A percentile compares a stretch with the other conserved stretches of the same genome.
Evolutionary conservation across 768 basidiomycete genomes (phyloP).

Genomic region (Pisolithus albus): DNA sequence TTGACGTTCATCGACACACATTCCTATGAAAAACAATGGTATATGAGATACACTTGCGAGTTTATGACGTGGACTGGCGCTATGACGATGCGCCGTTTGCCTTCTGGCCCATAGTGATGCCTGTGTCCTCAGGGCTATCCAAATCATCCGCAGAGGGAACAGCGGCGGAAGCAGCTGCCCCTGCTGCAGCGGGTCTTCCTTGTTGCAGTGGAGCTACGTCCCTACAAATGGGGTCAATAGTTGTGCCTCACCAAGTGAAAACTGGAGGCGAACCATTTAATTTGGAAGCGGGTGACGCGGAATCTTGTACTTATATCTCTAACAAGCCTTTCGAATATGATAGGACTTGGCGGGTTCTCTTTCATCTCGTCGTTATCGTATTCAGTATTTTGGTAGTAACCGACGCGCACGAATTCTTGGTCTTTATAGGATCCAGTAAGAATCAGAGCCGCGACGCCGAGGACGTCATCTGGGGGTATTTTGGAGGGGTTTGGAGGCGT

Average conservation of each 20-base stretch:
- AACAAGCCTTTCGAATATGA: conserved; percentile 72
- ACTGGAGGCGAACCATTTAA: conserved; percentile 59
- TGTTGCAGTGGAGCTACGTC: conserved; percentile 52
- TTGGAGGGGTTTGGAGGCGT: conserved; percentile 74
- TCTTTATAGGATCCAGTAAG: conserved; percentile 94
- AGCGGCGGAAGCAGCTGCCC: conserved; percentile 64
- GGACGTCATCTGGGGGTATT: conserved; percentile 84
- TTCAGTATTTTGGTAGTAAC: conserved; percentile 99
- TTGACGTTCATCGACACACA: background rate
- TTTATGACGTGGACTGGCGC: background rate
- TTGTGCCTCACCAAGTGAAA: background rate
- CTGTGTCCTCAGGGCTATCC: conserved; percentile 33
- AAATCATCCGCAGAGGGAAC: conserved; percentile 70
- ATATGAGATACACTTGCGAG: background rate
- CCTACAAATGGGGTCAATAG: conserved; percentile 33
- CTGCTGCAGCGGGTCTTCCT: conserved; percentile 37
- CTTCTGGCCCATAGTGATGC: conserved; percentile 1
- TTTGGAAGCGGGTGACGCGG: conserved; percentile 88
- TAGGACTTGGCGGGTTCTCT: conserved; percentile 57
- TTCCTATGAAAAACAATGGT: background rate
- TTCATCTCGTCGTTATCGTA: conserved; percentile 95
- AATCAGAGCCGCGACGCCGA: conserved; percentile 96
- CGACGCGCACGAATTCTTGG: conserved; percentile 98
- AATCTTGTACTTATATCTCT: conserved; percentile 89
- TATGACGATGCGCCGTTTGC: conserved; percentile 21